Evolutionary conservation across 495 filamentous ascomycete genomes (phyloP), one percentile per base, ranked within the genome.

Genomic region (Bathelium albidoporum): DNA sequence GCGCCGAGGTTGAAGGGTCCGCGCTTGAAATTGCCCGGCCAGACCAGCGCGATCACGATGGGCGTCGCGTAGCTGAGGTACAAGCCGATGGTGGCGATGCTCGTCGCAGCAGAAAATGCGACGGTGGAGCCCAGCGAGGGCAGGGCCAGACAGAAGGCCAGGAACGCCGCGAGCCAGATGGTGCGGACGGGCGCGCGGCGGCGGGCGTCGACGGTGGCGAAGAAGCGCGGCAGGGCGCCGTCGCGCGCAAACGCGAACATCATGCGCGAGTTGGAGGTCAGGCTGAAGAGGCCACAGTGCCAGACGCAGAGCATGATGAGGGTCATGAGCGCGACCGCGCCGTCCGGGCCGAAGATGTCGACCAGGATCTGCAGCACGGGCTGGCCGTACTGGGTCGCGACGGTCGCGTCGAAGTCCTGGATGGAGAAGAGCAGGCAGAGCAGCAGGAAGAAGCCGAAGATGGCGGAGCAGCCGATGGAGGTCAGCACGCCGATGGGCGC

Each of bases 41-140:
- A 85, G 59, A 84, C 71, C 20, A 82, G 55, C 0, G 77, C 80
- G 63, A 83, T 83, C 44, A 88, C 72, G 65, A 87, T 85, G 0
- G 83, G 85, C 16, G 85, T 71, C 1, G 83, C 85, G 70, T 89
- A 89, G 60, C 80, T 83, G 22, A 87, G 77, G 26, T 86, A 86
- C 7, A 88, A 74, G 2, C 84, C 81, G 58, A 88, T 88, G 16
- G 86, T 87, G 11, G 81, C 83, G 58, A 87, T 82, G 12, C 75
- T 81, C 10, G 83, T 87, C 45, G 81, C 85, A 14, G 82, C 85
- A 32, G 77, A 73, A 71, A 83, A 89, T 28, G 82, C 85, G 16
- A 86, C 85, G 0, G 73, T 72, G 7, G 78, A 82, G 14, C 85
- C 85, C 0, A 88, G 78, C 10, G 80, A 83, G 20, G 85, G 84